These are phyloP conservation scores for Darksidea phi DNA, from an alignment of 495 filamentous ascomycete genomes.

Conservation along the genomic window DNA sequence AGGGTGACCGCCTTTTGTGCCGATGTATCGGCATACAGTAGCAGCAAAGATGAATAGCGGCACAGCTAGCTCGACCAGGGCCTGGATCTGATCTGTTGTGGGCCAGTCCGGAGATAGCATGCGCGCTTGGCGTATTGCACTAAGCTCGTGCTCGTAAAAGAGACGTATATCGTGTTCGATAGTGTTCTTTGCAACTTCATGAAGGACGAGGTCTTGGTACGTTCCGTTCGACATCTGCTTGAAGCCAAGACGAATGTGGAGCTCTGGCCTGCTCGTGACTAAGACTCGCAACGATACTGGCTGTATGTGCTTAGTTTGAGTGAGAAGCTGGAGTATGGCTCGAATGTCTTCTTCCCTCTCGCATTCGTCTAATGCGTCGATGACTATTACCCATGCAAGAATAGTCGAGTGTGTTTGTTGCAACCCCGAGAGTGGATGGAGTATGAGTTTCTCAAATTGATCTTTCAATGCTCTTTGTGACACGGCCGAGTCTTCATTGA, in stretches of 20 bases:
- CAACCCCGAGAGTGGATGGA: conserved; percentile 18
- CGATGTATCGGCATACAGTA: conserved; percentile 25
- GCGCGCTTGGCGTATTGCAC: conserved; percentile 1
- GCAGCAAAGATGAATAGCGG: conserved; percentile 36
- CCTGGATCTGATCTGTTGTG: conserved; percentile 33
- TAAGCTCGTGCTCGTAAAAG: conserved; percentile 35
- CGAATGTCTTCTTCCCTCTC: conserved; percentile 34
- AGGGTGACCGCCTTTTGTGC: conserved; percentile 15
- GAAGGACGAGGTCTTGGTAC: conserved; percentile 37
- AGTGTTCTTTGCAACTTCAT: conserved; percentile 36
- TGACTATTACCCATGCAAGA: conserved; percentile 30
- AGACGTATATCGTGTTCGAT: conserved; percentile 43
- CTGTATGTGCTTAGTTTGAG: conserved; percentile 24
- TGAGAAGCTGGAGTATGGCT: conserved; percentile 37
- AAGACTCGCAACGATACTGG: conserved; percentile 37
- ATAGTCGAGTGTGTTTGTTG: neutral
- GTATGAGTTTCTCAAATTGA: conserved; percentile 20
- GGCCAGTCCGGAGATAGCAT: conserved; percentile 45
- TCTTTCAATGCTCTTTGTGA: conserved; percentile 15
- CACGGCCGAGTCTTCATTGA: conserved; percentile 20
- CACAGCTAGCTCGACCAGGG: conserved; percentile 43
- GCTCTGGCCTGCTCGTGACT: conserved; percentile 45
- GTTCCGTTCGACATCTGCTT: conserved; percentile 14
- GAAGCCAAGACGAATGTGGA: conserved; percentile 37
- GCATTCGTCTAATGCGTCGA: conserved; percentile 44